Evolutionary conservation across 768 basidiomycete species (phyloP), one percentile per base, ranked within the genome.

Genomic region (Leucocoprinus birnbaumii): DNA sequence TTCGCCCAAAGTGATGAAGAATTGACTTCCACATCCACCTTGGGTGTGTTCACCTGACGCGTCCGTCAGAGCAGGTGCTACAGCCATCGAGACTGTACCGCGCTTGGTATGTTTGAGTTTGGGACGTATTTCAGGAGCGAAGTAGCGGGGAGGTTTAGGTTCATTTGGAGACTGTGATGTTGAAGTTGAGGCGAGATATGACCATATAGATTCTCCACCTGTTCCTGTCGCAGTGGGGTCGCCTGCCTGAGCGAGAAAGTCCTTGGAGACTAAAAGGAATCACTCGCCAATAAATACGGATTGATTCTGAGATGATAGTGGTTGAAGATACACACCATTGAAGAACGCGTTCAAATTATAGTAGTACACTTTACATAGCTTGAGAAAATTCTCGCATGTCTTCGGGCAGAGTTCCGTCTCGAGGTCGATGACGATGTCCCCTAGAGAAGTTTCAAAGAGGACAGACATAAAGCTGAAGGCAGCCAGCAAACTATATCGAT

Each of bases 261-360:
- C 94, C 71, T 96, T 97, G 37, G 94, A 94, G 8, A 99, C 94
- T 97, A 58, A 22, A 42, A 25, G 47, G 9, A 11, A 41, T n/a
- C n/a, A n/a, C n/a, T n/a, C n/a, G n/a, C n/a, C n/a, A n/a, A n/a
- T n/a, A n/a, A n/a, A n/a, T n/a, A n/a, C n/a, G n/a, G n/a, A n/a
- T n/a, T n/a, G n/a, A n/a, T n/a, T n/a, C n/a, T n/a, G n/a, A n/a
- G n/a, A n/a, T 37, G 41, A 40, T 34, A 11, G 31, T n/a, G 24
- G 45, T 34, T 54, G 9, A 10, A 53, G n/a, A 40, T 48, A 56
- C n/a, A 40, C 58, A 94, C 94, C 94, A 72, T 99, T 98, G 80
- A 98, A 98, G 76, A 99, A 99, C 0, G 93, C 93, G 67, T 94
- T 93, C 58, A 97, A 73, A 68, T 95, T 96, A 77, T 96, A 98